Evolutionary conservation across 2,329 filamentous ascomycete species (phyloP), one percentile per base, ranked within the genome.

Genomic region (Trichophyton rubrum): DNA sequence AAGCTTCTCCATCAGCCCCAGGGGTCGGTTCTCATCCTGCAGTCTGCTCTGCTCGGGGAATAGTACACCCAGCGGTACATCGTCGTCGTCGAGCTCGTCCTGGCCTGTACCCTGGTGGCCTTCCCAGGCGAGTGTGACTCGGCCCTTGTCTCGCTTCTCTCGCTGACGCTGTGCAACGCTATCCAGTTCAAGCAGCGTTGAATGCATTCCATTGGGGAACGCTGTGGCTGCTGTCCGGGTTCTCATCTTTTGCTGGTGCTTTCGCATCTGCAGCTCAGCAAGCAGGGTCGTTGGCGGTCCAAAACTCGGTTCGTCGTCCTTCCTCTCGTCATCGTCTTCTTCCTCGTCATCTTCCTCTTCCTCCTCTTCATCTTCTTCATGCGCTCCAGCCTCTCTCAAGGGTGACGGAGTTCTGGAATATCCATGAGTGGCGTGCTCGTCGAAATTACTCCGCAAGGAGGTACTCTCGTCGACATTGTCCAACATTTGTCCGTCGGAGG

Each of bases 101-200:
- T 64, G 62, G 4, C 67, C 64, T n/a, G 68, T 62, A 9, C 61
- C 63, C 60, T 81, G 77, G 6, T 78, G 76, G 11, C 76, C 74
- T 73, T 97, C 91, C 93, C 93, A 99, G 1, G 92, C 93, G 38
- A 99, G 79, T 62, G 89, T 89, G 38, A 96, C 84, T 61, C 86
- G 88, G 68, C 88, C 88, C 61, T 82, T 81, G 67, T 86, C 82
- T 41, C 92, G 84, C 30, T 87, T 81, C 65, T 86, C 85, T 66
- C 85, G 86, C 71, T 96, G 88, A 24, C 90, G 82, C 72, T 96
- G 88, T 22, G 89, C 89, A 30, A 96, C 89, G 0, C 90, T 88
- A 69, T 99, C 92, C 66, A 97, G 82, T 70, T 99, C 85, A 0
- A 99, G 79, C 3, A 99, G 79, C 0, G 93, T 99, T 13, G 89